Evolutionary conservation across 2,329 filamentous ascomycete species (phyloP).

Genomic region (Alternaria viburni): DNA sequence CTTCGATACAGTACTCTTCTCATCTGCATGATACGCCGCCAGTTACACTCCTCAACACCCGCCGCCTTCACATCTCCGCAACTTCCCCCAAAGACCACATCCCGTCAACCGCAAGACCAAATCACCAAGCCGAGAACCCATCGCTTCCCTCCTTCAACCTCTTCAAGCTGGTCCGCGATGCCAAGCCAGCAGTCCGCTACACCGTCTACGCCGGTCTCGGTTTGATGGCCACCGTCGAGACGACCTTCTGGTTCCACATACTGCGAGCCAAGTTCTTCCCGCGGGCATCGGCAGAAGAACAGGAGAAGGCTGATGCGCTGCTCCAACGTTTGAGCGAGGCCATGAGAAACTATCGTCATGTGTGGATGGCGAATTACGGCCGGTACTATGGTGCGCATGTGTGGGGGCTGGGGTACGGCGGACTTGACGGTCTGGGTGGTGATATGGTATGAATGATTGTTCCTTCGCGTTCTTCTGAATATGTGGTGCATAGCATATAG

Average conservation of each 20-base stretch:
- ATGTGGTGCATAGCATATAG: no score
- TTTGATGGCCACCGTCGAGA: conserved; percentile 30
- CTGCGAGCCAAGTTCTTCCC: conserved; percentile 37
- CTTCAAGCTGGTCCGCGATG: conserved; percentile 19
- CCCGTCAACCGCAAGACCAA: background rate
- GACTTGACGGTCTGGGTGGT: conserved; percentile 15
- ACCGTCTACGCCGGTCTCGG: conserved; percentile 33
- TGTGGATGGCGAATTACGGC: conserved; percentile 29
- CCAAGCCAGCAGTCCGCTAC: conserved; percentile 26
- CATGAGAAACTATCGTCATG: conserved; percentile 15
- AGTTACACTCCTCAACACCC: background rate
- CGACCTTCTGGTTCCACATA: conserved; percentile 38
- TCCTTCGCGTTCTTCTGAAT: no score
- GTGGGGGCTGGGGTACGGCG: conserved; percentile 29
- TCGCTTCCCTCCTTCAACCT: conserved; percentile 22
- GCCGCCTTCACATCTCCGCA: background rate
- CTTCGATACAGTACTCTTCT: background rate
- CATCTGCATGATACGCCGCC: background rate
- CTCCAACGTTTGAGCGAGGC: conserved; percentile 9
- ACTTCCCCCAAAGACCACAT: background rate
- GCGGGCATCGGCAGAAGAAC: conserved; percentile 14
- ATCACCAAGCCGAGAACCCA: background rate
- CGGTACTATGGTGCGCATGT: conserved; percentile 23
- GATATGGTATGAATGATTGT: no score
- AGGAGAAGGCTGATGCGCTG: conserved; percentile 20